Evolutionary conservation across 441 rosid species (phyloP), one percentile per base, ranked within the genome.

Genomic region (Mallotus repandus): DNA sequence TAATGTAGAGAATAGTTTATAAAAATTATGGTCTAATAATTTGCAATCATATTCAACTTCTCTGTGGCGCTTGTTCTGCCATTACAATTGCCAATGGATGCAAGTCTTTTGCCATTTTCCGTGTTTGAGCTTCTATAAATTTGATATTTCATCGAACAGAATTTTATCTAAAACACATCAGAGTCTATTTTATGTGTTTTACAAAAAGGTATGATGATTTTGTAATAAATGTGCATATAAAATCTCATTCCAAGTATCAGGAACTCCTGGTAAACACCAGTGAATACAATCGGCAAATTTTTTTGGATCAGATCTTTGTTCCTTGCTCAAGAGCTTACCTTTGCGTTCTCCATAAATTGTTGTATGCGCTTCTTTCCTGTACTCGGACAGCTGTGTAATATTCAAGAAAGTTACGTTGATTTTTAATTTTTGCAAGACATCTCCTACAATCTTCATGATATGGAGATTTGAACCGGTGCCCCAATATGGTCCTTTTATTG

Each of bases 201-300:
- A 87, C 22, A 76, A 81, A n/a, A 68, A 64, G 29, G 78, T 87
- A 54, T 53, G 83, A 77, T 91, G 82, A 62, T 76, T 80, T 18
- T 81, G 85, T 60, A 90, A 73, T 84, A 93, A 83, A 81, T 91
- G 83, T 15, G 99, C 90, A 29, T 80, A 93, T 80, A 91, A 77
- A 74, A 93, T 91, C 80, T 93, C 84, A 77, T 96, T 96, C 97
- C 98, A 91, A 12, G 92, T 82, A 81, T 96, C 98, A 69, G 96
- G 97, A 68, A 93, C 89, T 69, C 98, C 98, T 4, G 97, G 96
- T 79, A 96, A 86, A 79, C 98, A 91, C 98, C 99, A 96, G 29
- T 93, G 99, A 62, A 91, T 90, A 85, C 99, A 93, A 75, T 96
- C 98, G 1, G 95, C 94, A 78, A 89, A 87, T 16, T 55, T 77